Evolutionary conservation across 441 rosid species (phyloP).

Genomic region (Hura crepitans): DNA sequence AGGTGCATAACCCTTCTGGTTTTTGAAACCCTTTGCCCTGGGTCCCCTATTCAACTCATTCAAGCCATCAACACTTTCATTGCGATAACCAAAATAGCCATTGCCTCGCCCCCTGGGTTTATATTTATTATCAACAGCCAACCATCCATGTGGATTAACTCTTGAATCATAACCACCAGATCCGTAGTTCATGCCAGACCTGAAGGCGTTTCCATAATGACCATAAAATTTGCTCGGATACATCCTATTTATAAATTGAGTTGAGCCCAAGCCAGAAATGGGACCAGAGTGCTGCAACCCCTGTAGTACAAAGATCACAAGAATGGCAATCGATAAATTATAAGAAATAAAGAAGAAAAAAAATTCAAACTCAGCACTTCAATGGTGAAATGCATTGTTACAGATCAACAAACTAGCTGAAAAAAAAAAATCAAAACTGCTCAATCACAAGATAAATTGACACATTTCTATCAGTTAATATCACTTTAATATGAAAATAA

Average conservation of each 20-base stretch:
- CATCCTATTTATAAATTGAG: constrained; percentile 54
- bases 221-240: constrained; percentile 57
- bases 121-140: constrained; percentile 52
- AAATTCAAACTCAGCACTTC: too few species aligned
- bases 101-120: constrained; percentile 63
- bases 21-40: constrained; percentile 66
- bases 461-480: not conserved
- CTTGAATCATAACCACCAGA: constrained; percentile 54
- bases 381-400: too few species aligned
- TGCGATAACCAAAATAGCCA: constrained; percentile 51
- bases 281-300: constrained; percentile 49
- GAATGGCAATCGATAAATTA: not conserved
- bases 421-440: too few species aligned
- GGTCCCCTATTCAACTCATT: constrained; percentile 94
- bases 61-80: constrained; percentile 67
- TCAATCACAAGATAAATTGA: not conserved
- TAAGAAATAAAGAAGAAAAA: constrained; percentile 27
- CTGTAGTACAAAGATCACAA: too few species aligned
- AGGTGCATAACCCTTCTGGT: constrained; percentile 39
- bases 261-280: constrained; percentile 46
- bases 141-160: constrained; percentile 65
- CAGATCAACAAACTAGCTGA: too few species aligned
- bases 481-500: not conserved
- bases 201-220: constrained; percentile 64
- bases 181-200: constrained; percentile 59